Base-by-base conservation (phyloP, 2,329 filamentous ascomycete species). In the Fusarium paranaense region DNA sequence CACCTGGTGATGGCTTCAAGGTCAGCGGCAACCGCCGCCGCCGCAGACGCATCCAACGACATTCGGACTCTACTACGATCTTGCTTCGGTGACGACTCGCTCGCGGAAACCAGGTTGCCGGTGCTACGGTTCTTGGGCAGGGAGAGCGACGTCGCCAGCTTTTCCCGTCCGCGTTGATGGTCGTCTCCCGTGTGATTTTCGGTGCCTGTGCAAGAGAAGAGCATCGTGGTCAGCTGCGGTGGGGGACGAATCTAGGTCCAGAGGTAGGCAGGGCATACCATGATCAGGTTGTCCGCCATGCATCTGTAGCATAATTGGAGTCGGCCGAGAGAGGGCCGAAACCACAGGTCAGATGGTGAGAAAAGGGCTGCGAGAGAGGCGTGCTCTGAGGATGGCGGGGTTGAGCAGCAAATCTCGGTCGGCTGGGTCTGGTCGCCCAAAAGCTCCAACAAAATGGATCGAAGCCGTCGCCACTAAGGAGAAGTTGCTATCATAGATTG, bases 1-100 rank as follows among this genome's bases (percentile, higher is more conserved):
- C 75, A 97, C 94, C 93, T 95, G 83, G 92, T 88, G 83, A 94
- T 86, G 78, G 90, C 86, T 81, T 95, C 94, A 84, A 90, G 90
- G 76, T 94, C 92, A 77, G 86, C 83, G 70, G 83, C 80, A 70
- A 83, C 83, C 74, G 89, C 87, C 70, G 90, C 87, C 62, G 91
- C 89, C 67, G 90, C 91, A 82, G 91, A 89, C 68, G 90, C 91
- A 83, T 97, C 95, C 80, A 95, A 91, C 60, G 94, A 96, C 83
- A 94, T 92, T 70, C 93, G 92, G 81, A 91, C 87, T 84, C 90
- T 86, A 75, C 88, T 86, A 73, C 88, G 90, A 75, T 92, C 90
- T 60, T 89, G 47, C 10, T 60, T 83, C 30, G 70, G 62, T 37
- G 35, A 37, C n/a, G 78, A 82, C 69, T 89, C 87, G 72, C 81